Evolutionary conservation across 1,284 basidiomycete species (phyloP), one percentile per base, ranked within the genome.

Genomic region (Abortiporus biennis): DNA sequence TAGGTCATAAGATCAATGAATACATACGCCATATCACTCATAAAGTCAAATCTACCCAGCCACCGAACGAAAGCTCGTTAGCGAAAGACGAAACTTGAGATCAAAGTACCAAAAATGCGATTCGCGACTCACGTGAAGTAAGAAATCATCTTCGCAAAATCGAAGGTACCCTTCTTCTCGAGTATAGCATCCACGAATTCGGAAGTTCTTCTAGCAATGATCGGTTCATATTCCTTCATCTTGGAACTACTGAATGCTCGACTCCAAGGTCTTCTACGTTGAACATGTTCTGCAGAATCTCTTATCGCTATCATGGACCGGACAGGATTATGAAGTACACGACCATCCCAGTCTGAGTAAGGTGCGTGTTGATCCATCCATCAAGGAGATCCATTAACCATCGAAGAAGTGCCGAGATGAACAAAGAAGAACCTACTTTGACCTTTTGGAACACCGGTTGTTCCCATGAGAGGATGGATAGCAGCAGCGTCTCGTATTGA

Each of bases 21-120:
- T 13, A 43, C 51, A 34, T 31, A 60, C 61, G 53, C 60, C 53
- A 68, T 61, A 47, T 64, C 63, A 27, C 63, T 61, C 63, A 66
- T 66, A 41, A 67, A 59, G 43, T 69, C 67, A 41, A 29, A 29
- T n/a, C 27, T 29, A 29, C 9, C 36, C 48, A 52, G 20, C 47
- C 44, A 29, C 9, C n/a, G 8, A 9, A n/a, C 27, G 27, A n/a
- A n/a, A n/a, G 27, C n/a, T n/a, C 8, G 27, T 29, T 8, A 29
- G 27, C 9, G 27, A 8, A 29, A 29, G n/a, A 29, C 27, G 27
- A 29, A n/a, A n/a, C n/a, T n/a, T 19, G 27, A n/a, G 27, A 29
- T 29, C 27, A n/a, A n/a, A n/a, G n/a, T n/a, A n/a, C n/a, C n/a
- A n/a, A n/a, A n/a, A n/a, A n/a, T n/a, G n/a, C n/a, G n/a, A n/a